Conservation (phyloP, 2,329 filamentous ascomycete genomes). For the Berkeleyomyces basicola region DNA sequence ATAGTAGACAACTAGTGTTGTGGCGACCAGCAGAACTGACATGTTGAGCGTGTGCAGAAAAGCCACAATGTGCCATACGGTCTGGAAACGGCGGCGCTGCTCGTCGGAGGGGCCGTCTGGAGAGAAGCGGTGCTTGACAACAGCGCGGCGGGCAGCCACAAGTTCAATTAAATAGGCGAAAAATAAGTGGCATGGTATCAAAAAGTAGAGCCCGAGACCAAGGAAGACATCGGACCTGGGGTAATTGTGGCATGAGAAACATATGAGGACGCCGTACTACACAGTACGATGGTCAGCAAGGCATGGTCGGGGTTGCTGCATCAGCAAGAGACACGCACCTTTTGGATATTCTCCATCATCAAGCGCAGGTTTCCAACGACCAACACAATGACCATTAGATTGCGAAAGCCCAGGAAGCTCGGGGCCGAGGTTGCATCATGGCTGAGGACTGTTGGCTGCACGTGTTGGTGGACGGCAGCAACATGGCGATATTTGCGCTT, state of each 20-base stretch:
- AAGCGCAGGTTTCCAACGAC: slow-evolving; percentile 86
- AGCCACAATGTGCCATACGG: slow-evolving; percentile 66
- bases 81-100: slow-evolving; percentile 48
- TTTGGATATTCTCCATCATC: slow-evolving; percentile 93
- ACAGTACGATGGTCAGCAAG: slow-evolving; percentile 10
- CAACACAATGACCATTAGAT: slow-evolving; percentile 87
- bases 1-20: slow-evolving; percentile 76
- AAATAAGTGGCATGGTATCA: slow-evolving; percentile 82
- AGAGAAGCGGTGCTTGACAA: slow-evolving; percentile 29
- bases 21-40: slow-evolving; percentile 60
- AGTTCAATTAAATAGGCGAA: slow-evolving; percentile 81
- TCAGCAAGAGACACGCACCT: slow-evolving; percentile 33
- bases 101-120: slow-evolving; percentile 32
- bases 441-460: slow-evolving; percentile 65
- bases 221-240: slow-evolving; percentile 59
- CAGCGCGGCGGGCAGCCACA: slow-evolving; percentile 63
- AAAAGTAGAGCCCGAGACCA: slow-evolving; percentile 62
- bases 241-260: slow-evolving; percentile 78
- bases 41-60: slow-evolving; percentile 72
- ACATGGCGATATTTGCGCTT: slow-evolving; percentile 70
- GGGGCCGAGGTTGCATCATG: slow-evolving; percentile 59
- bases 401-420: slow-evolving; percentile 86
- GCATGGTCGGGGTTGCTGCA: background rate
- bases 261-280: slow-evolving; percentile 89
- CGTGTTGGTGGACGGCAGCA: slow-evolving; percentile 61